phyloP scores from a whole-genome alignment of 2,329 filamentous ascomycete genomes.

The Gnomoniopsis sp. region DNA sequence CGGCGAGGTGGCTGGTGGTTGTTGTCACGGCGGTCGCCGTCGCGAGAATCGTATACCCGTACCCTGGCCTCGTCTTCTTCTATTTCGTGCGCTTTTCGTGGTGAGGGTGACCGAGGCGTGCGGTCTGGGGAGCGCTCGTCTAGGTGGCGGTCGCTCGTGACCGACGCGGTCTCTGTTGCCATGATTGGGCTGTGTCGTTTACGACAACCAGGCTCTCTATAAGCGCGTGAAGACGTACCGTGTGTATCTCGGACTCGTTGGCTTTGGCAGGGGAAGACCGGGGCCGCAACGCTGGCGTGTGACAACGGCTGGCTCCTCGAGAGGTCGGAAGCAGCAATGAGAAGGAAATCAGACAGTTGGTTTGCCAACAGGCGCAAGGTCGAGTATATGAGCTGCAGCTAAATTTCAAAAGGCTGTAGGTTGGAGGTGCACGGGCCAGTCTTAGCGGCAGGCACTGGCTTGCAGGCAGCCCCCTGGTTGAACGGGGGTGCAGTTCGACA shows the following conservation, averaged over 20 bases:
- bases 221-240: neutral
- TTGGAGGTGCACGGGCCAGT: neutral
- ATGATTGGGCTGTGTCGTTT: slow-evolving; percentile 1
- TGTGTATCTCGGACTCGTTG: neutral
- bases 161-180: slow-evolving; percentile 18
- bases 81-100: slow-evolving; percentile 20
- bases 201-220: neutral
- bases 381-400: neutral
- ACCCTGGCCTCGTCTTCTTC: slow-evolving; percentile 6
- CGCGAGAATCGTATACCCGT: slow-evolving; percentile 23
- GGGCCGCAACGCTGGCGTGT: neutral
- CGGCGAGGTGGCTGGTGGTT: slow-evolving; percentile 29
- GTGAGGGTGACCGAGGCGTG: slow-evolving; percentile 28
- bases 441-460: neutral
- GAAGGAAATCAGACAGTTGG: neutral
- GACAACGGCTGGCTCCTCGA: neutral
- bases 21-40: neutral
- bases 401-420: slow-evolving; percentile 7
- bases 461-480: neutral
- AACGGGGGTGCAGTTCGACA: neutral
- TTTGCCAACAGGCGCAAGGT: too few relatives aligned
- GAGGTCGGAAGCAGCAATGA: neutral
- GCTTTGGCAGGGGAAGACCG: neutral
- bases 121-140: slow-evolving; percentile 26
- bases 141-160: slow-evolving; percentile 17